Base-by-base conservation (phyloP, 1,284 basidiomycete species). In the Exobasidium rhododendri region DNA sequence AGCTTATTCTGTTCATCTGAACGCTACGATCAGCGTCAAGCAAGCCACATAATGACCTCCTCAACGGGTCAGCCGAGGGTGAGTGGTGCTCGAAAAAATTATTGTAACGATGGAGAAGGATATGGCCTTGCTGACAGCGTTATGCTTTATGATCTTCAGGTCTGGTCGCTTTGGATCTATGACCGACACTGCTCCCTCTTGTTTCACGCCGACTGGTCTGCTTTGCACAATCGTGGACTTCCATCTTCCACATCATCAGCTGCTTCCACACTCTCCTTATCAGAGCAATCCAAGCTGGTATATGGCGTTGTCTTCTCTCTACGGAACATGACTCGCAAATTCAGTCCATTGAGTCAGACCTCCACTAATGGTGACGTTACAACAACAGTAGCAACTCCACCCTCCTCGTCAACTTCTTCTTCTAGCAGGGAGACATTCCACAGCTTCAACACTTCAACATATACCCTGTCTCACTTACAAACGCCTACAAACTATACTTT, bases 271-370 rank as follows among this genome's bases (percentile, higher is more conserved):
- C 67, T 79, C 1, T 85, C 94, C 3, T 97, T 99, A 69, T 94
- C 98, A 77, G 94, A 99, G 81, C 94, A 99, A 81, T 89, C 90
- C 1, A 99, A 99, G 81, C 85, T 98, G 58, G 93, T 98, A 0
- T 98, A 97, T 78, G 96, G 96, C 63, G 90, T 98, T 49, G 85
- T 98, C 20, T 84, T 97, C 58, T 94, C 92, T 5, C 80, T 98
- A 68, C 83, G 92, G 59, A 94, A 93, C 80, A 94, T 98, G 91
- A 85, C 94, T 76, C 94, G 89, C 83, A 97, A 96, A 81, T 81
- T 99, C 6, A 73, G 32, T 43, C 58, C 58, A 17, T 7, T 40
- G 17, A 17, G 17, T n/a, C 46, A 30, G 20, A 28, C 24, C 6
- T 22, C 52, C 4, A 35, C 32, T 56, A 26, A 35, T 26, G 29